These are phyloP conservation scores for Aciculosporium take DNA, from an alignment of 2,329 filamentous ascomycete genomes.

Conservation along the genomic window DNA sequence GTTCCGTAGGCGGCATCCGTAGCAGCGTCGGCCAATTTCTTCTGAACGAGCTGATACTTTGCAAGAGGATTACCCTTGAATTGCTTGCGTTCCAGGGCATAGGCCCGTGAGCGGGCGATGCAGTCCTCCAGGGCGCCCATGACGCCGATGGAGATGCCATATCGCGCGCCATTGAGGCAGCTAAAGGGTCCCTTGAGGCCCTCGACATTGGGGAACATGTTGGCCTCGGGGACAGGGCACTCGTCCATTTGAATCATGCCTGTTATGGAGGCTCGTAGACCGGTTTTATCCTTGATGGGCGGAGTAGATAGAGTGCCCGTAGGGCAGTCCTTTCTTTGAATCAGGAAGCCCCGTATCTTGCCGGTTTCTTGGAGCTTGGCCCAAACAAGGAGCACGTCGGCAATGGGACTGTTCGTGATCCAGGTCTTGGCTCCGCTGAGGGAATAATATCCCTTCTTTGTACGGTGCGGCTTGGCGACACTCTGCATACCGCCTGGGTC, in stretches of 20 bases:
- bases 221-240: constrained; percentile 73
- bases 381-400: constrained; percentile 78
- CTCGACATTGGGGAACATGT: constrained; percentile 88
- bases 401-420: constrained; percentile 90
- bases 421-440: constrained; percentile 80
- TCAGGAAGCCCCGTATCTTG: constrained; percentile 84
- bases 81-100: constrained; percentile 85
- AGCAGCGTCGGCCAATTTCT: constrained; percentile 85
- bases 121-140: constrained; percentile 93
- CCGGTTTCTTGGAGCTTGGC: constrained; percentile 82
- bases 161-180: constrained; percentile 84
- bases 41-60: constrained; percentile 93
- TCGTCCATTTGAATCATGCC: constrained; percentile 96
- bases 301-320: constrained; percentile 84
- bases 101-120: constrained; percentile 63
- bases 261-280: constrained; percentile 81
- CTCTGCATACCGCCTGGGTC: constrained; percentile 89
- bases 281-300: constrained; percentile 87
- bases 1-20: constrained; percentile 87
- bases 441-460: constrained; percentile 67
- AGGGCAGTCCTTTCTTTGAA: constrained; percentile 75
- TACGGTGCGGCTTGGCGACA: constrained; percentile 67
- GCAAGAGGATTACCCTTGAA: constrained; percentile 93
- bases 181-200: constrained; percentile 81
- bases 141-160: constrained; percentile 85